Base-by-base conservation (phyloP, 495 filamentous ascomycete genomes). In the Chaetomium cochliodes region DNA sequence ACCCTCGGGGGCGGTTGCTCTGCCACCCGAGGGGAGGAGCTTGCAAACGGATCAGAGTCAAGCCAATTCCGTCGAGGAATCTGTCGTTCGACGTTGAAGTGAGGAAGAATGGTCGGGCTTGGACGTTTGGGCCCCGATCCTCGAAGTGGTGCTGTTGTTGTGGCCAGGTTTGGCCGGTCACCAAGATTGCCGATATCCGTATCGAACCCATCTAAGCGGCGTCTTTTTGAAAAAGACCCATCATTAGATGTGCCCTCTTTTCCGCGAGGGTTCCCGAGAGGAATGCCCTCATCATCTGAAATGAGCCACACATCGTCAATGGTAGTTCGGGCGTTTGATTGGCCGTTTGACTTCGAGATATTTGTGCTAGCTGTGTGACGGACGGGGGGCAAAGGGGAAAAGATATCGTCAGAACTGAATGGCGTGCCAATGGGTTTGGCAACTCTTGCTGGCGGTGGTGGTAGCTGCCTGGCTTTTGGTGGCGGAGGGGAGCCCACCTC, bases 271-370 rank as follows among this genome's bases (percentile, higher is more conserved):
- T 46, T 6, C 25, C 2, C 5, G 18, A n/a, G 13, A 4, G 30
- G 12, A 9, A 49, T 33, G 25, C 58, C 22, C 15, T 67, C 69
- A 25, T 86, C 81, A 64, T 87, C 82, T 0, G 82, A 85, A 15
- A 82, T 71, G 58, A 85, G 73, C 41, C 57, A 64, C 16, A 53
- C 23, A 30, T 56, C 16, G 22, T 63, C 60, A 15, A 54, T 15
- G 18, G 25, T 28, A 44, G 49, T 26, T 22, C 37, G 23, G 51
- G 37, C 46, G n/a, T 18, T 37, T 46, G n/a, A 12, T 11, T 3
- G 26, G 7, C 11, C 2, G 26, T 57, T 63, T 49, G 53, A 26
- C 9, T 15, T 55, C 16, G 39, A 0, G 30, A 25, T 11, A 5
- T 53, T 28, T 44, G 49, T 11, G 33, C 11, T 16, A 23, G 0